Conservation (phyloP, 331 rosid species). For the Stylosanthes scabra region DNA sequence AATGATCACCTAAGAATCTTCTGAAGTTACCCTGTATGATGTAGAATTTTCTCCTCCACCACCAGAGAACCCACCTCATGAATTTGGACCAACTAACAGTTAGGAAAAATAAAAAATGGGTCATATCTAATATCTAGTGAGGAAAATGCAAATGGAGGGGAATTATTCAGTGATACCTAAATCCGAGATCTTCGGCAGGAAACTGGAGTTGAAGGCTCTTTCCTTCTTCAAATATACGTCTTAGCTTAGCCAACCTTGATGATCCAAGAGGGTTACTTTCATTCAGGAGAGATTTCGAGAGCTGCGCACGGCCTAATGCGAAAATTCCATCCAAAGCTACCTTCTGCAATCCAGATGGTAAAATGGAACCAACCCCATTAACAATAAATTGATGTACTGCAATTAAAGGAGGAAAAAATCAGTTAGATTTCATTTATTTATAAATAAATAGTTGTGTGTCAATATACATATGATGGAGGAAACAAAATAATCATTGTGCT, state of each 20-base stretch:
- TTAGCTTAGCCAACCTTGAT: conserved; percentile 77
- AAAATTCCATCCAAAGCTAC: conserved; percentile 86
- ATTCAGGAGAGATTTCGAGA: conserved; percentile 70
- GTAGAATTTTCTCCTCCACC: too few relatives aligned
- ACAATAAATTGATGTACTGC: conserved; percentile 77
- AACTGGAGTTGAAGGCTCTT: conserved; percentile 97
- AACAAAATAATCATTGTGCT: conserved; percentile 18
- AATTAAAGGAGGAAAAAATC: conserved; percentile 35
- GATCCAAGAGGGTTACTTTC: conserved; percentile 84
- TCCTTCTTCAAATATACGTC: conserved; percentile 87
- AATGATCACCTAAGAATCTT: too few relatives aligned
- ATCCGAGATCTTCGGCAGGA: conserved; percentile 98
- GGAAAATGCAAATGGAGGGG: conserved; percentile 8
- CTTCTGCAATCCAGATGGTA: conserved; percentile 77
- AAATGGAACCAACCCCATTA: conserved; percentile 69
- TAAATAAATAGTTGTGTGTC: conserved; percentile 24
- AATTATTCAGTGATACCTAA: conserved; percentile 59
- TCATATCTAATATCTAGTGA: neutral
- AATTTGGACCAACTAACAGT: conserved; percentile 23
- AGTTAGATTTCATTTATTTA: conserved; percentile 22
- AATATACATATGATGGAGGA: conserved; percentile 26
- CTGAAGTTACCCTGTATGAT: too few relatives aligned
- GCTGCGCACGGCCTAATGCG: conserved; percentile 82
- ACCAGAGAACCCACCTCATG: too few relatives aligned
- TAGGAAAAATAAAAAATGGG: conserved; percentile 25